These are phyloP conservation scores for Plasmopara halstedii DNA, from an alignment of 352 stramenopile species.

Conservation along the genomic window DNA sequence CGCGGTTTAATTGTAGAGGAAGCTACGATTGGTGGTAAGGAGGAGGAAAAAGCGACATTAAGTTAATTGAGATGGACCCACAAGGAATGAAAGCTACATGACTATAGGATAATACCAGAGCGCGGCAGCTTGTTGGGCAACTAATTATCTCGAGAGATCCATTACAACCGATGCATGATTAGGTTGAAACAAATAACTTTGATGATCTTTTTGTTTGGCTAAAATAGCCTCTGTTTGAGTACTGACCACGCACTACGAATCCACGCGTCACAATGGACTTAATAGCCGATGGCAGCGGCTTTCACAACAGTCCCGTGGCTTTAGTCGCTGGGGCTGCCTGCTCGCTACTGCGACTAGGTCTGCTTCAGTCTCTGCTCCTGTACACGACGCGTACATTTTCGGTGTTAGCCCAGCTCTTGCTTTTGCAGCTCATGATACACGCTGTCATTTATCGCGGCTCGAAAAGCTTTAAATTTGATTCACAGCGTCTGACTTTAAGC, in stretches of 20 bases:
- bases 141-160: no score
- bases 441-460: slow-evolving; percentile 2
- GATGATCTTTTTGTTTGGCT: no score
- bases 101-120: no score
- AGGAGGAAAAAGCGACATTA: slow-evolving; percentile 34
- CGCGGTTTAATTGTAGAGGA: slow-evolving; percentile 19
- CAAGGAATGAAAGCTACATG: not conserved
- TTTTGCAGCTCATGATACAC: slow-evolving; percentile 22
- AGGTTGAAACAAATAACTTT: no score
- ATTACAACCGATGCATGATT: no score
- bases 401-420: slow-evolving; percentile 24
- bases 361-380: slow-evolving; percentile 14
- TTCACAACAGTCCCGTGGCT: not conserved
- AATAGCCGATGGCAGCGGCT: slow-evolving; percentile 4
- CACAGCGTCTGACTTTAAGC: slow-evolving; percentile 21
- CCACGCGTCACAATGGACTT: slow-evolving; percentile 17
- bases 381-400: slow-evolving; percentile 22
- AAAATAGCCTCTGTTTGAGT: not conserved
- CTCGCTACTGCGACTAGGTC: slow-evolving; percentile 11
- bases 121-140: no score
- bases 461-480: slow-evolving; percentile 2
- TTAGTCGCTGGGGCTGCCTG: slow-evolving; percentile 2
- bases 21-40: slow-evolving; percentile 23
- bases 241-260: not conserved
- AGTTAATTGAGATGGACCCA: not conserved